A percentile compares a stretch with the other conserved stretches of the same genome.
These are phyloP conservation scores for Berberis thunbergii DNA, from an alignment of 164 flowering plant species.

Conservation along the genomic window DNA sequence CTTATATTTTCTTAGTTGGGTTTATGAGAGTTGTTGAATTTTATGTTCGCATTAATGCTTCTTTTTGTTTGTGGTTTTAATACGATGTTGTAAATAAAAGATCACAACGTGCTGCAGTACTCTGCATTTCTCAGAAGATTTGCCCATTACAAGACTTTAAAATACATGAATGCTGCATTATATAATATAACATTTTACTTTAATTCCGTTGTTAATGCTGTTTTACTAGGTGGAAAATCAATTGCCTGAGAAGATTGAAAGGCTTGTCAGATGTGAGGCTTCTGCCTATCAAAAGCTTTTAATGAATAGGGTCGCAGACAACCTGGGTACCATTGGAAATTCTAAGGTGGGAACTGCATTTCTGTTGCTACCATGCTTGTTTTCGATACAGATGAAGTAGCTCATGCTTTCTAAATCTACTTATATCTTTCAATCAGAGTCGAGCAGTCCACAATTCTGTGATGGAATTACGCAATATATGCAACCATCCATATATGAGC, in stretches of 20 bases:
- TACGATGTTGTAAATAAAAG: too few relatives aligned
- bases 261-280: slow-evolving; percentile 93
- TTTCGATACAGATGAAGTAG: neutral
- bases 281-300: slow-evolving; percentile 97
- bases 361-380: neutral
- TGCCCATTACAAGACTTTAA: neutral
- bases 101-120: too few relatives aligned
- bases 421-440: slow-evolving; percentile 29
- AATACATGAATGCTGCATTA: neutral
- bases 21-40: neutral
- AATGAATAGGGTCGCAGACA: slow-evolving; percentile 97
- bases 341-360: slow-evolving; percentile 45
- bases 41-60: too few relatives aligned
- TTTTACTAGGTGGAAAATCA: slow-evolving; percentile 79
- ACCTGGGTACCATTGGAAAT: slow-evolving; percentile 85
- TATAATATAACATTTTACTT: neutral
- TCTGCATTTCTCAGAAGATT: neutral
- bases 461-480: slow-evolving; percentile 95
- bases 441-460: slow-evolving; percentile 94
- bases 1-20: neutral
- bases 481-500: slow-evolving; percentile 98
- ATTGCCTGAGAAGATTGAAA: slow-evolving; percentile 97
- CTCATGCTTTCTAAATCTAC: slow-evolving; percentile 1
- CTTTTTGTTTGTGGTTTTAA: too few relatives aligned
- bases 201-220: neutral